Evolutionary conservation across 2,329 filamentous ascomycete species (phyloP).

Genomic region (Aspergillus sergii): DNA sequence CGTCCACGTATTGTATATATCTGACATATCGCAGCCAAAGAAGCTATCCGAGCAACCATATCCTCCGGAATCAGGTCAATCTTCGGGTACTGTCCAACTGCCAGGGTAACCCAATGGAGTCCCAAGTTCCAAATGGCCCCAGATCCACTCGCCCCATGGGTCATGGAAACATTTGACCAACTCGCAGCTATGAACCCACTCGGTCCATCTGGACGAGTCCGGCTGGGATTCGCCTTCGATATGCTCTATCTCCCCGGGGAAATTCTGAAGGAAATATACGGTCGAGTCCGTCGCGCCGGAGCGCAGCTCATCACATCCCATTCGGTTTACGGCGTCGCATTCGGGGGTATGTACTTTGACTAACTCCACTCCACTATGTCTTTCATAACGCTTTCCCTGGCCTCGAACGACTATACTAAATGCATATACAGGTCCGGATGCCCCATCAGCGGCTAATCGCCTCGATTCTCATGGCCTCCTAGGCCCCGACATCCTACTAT

Average conservation of each 20-base stretch:
- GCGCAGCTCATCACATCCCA: constrained; percentile 31
- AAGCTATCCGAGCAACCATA: constrained; percentile 28
- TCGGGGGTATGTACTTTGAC: background rate
- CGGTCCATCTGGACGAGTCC: constrained; percentile 26
- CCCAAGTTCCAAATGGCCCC: constrained; percentile 18
- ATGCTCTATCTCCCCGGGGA: constrained; percentile 28
- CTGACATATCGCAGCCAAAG: constrained; percentile 12
- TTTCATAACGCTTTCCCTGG: background rate
- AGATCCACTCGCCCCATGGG: constrained; percentile 28
- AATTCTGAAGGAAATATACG: constrained; percentile 24
- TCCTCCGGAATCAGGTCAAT: constrained; percentile 33
- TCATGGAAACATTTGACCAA: constrained; percentile 23
- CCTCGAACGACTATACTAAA: background rate
- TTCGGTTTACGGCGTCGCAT: constrained; percentile 6
- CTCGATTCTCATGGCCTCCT: constrained; percentile 24
- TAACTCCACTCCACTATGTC: background rate
- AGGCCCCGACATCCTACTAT: constrained; percentile 23
- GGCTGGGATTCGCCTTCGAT: constrained; percentile 34
- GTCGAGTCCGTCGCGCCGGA: constrained; percentile 18
- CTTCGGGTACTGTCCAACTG: constrained; percentile 28
- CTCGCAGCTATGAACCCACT: constrained; percentile 21
- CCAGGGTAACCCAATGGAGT: constrained; percentile 26
- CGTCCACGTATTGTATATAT: background rate
- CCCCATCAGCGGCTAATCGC: background rate
- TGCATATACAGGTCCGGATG: background rate